phyloP scores from a whole-genome alignment of 179 eudicot species.

The Nepenthes alata region DNA sequence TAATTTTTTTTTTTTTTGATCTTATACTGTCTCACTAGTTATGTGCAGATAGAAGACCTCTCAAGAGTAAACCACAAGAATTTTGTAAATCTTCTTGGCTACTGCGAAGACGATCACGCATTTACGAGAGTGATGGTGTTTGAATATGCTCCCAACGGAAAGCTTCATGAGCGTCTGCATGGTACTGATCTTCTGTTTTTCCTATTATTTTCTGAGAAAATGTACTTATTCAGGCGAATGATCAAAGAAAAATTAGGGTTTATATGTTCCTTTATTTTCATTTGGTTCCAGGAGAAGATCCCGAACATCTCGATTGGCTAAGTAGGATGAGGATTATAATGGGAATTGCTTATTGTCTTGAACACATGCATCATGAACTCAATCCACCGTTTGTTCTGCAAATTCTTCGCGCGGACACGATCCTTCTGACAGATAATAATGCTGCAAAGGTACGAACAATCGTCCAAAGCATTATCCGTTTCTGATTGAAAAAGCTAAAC shows the following conservation, averaged over 20 bases:
- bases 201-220: not conserved
- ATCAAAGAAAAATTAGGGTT: not conserved
- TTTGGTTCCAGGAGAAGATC: constrained; percentile 44
- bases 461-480: not conserved
- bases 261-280: not conserved
- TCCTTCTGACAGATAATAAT: constrained; percentile 66
- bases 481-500: not conserved
- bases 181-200: constrained; percentile 24
- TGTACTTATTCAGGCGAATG: not conserved
- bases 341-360: constrained; percentile 88
- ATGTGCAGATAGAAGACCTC: constrained; percentile 47
- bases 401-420: constrained; percentile 37
- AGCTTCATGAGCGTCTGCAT: constrained; percentile 79
- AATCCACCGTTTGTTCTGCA: constrained; percentile 52
- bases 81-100: constrained; percentile 80
- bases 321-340: constrained; percentile 68
- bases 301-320: constrained; percentile 76
- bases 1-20: not conserved
- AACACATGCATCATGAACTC: constrained; percentile 62
- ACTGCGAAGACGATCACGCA: constrained; percentile 81
- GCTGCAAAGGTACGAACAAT: constrained; percentile 58
- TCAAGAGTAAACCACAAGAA: constrained; percentile 89
- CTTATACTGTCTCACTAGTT: not conserved
- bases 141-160: constrained; percentile 87
- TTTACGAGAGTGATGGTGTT: constrained; percentile 93